Percentiles rank a stretch among this genome's conserved stretches.
Conservation (phyloP, 2,329 filamentous ascomycete species). For the Neophaeococcomyces mojaviensis region DNA sequence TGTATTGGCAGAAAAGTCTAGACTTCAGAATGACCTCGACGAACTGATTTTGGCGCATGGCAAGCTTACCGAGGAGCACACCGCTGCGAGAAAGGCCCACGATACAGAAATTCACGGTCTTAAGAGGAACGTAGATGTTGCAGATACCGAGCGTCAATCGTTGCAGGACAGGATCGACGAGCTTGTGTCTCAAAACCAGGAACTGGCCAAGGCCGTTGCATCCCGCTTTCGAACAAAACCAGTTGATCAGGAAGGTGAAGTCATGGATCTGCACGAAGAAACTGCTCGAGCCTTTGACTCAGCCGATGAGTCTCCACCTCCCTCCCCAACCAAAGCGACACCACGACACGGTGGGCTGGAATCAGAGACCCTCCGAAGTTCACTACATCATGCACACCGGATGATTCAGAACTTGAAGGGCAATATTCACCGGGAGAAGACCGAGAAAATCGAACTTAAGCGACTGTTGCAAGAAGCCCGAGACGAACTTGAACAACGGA, state of each 20-base stretch:
- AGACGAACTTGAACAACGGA: constrained; percentile 73
- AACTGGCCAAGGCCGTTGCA: constrained; percentile 77
- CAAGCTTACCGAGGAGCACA: constrained; percentile 74
- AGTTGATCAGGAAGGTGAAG: constrained; percentile 26
- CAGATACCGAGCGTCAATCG: constrained; percentile 68
- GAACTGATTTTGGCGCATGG: constrained; percentile 75
- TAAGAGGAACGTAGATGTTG: constrained; percentile 69
- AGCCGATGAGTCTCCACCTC: constrained; percentile 82
- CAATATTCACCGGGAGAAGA: constrained; percentile 95
- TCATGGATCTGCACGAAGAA: constrained; percentile 4
- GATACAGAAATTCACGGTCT: constrained; percentile 81
- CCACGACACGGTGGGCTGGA: constrained; percentile 88
- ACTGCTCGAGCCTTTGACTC: constrained; percentile 54
- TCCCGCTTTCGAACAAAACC: constrained; percentile 63
- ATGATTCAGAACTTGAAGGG: constrained; percentile 95
- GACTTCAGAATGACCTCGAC: constrained; percentile 78
- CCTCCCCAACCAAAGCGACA: constrained; percentile 84
- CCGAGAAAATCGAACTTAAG: constrained; percentile 91
- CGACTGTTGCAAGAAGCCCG: constrained; percentile 91
- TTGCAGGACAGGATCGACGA: constrained; percentile 85
- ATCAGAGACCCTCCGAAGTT: constrained; percentile 89
- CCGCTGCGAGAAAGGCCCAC: constrained; percentile 68
- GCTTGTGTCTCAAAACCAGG: constrained; percentile 78
- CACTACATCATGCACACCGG: constrained; percentile 84
- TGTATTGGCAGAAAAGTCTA: constrained; percentile 65